A percentile compares a stretch with the other conserved stretches of the same genome.
Evolutionary conservation across 352 stramenopile genomes (phyloP).

Genomic region (Pythium scleroteichum): DNA sequence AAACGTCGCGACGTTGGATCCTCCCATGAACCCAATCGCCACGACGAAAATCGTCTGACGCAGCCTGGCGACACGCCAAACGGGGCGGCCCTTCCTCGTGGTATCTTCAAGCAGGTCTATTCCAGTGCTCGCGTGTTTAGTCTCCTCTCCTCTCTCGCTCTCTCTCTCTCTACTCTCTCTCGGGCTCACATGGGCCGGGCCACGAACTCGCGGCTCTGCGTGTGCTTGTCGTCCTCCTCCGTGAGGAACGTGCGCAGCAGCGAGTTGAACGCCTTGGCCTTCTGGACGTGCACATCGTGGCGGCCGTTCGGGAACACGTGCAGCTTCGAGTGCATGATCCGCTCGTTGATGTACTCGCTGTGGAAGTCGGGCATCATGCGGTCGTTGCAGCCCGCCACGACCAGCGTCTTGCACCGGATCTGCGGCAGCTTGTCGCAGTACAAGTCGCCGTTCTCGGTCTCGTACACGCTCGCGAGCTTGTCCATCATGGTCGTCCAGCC

Average conservation of each 20-base stretch:
- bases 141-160: neutral
- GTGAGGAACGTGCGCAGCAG: constrained; percentile 65
- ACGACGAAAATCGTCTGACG: neutral
- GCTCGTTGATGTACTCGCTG: constrained; percentile 83
- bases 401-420: constrained; percentile 85
- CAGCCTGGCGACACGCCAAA: neutral
- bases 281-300: constrained; percentile 59
- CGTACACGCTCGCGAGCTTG: constrained; percentile 47
- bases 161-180: neutral
- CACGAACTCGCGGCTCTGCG: constrained; percentile 80
- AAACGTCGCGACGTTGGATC: too few relatives aligned
- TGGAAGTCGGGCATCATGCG: constrained; percentile 69
- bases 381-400: constrained; percentile 62
- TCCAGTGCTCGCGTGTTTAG: too few relatives aligned
- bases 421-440: constrained; percentile 67
- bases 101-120: neutral
- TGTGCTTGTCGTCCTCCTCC: constrained; percentile 81
- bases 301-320: constrained; percentile 53
- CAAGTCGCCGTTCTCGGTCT: constrained; percentile 60
- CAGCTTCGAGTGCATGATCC: constrained; percentile 80
- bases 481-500: constrained; percentile 67
- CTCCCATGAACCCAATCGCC: too few relatives aligned
- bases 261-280: constrained; percentile 55
- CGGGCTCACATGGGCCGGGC: constrained; percentile 33
- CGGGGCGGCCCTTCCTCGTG: neutral